Evolutionary conservation across 495 filamentous ascomycete genomes (phyloP), one percentile per base, ranked within the genome.

Genomic region (Neurospora discreta): DNA sequence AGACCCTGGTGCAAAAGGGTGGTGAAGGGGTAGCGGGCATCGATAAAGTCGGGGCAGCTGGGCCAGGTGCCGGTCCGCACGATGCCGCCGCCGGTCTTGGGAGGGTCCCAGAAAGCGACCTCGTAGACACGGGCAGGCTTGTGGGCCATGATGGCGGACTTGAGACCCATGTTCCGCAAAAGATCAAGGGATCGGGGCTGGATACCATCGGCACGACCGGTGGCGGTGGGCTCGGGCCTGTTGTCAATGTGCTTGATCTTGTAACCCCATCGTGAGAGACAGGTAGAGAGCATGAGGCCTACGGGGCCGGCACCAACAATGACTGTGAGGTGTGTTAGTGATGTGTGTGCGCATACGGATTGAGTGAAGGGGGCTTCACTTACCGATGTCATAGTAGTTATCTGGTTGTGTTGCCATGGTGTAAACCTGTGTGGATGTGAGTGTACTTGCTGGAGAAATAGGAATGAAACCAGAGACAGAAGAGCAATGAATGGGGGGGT

Each of bases 241-340:
- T 93, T 91, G 78, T 94, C 91, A 73, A 93, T 88, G 74, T 92
- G 85, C 73, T 88, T 87, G 41, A 90, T 87, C 70, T 84, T 87
- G 77, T 92, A 91, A 8, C 91, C 91, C 81, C 88, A 91, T 74
- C 90, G 87, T 69, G 87, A 86, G 23, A 93, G 84, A 80, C 91
- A 93, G 20, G 93, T 91, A n/a, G 91, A 93, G 16, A 97, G 86
- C 77, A 94, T 87, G 70, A 96, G 86, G 46, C 93, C 94, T 39
- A 92, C 93, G n/a, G 94, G 93, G 40, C 93, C 93, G 68, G 93
- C 94, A 72, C 93, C 93, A 71, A 97, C 85, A 76, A 97, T 93
- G 76, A 96, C 92, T 86, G 65, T 16, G n/a, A 44, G 43, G 58
- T 38, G 43, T 68, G 42, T 70, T 69, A 68, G 70, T n/a, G 40